Evolutionary conservation across 176 grass and related monocot genomes (phyloP).

Genomic region (Echinochloa phyllopogon): DNA sequence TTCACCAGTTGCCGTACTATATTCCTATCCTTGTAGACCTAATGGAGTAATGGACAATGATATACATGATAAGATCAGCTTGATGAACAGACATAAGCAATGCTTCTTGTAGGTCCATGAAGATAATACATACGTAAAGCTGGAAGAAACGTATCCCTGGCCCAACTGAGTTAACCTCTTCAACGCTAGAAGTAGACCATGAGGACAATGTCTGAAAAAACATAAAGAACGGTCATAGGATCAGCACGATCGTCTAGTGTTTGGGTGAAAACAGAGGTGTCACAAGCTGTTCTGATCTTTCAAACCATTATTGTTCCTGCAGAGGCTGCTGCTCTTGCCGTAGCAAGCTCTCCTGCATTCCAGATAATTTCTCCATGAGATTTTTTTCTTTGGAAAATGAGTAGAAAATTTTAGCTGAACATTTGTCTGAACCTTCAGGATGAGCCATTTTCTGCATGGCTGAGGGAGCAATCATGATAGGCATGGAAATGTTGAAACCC

Average conservation of each 20-base stretch:
- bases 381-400: not conserved
- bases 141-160: slow-evolving; percentile 95
- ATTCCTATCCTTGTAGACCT: slow-evolving; percentile 96
- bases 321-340: slow-evolving; percentile 86
- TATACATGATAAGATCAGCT: not conserved
- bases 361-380: slow-evolving; percentile 32
- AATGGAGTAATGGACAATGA: not conserved
- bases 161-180: slow-evolving; percentile 91
- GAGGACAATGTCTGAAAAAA: slow-evolving; percentile 80
- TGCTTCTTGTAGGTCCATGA: not conserved
- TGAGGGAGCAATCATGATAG: slow-evolving; percentile 91
- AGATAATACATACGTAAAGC: slow-evolving; percentile 69
- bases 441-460: slow-evolving; percentile 99
- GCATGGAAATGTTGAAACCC: slow-evolving; percentile 92
- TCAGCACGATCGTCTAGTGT: slow-evolving; percentile 27
- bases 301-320: slow-evolving; percentile 93
- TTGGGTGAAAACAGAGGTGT: not conserved
- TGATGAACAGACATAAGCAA: slow-evolving; percentile 12
- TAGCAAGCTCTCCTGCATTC: slow-evolving; percentile 85
- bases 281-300: not conserved
- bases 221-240: not conserved
- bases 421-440: slow-evolving; percentile 63
- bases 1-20: slow-evolving; percentile 73
- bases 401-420: not conserved
- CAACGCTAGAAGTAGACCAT: slow-evolving; percentile 84